Base-by-base conservation (phyloP, 1,139 yeast genomes). In the Candida sanyaensis region DNA sequence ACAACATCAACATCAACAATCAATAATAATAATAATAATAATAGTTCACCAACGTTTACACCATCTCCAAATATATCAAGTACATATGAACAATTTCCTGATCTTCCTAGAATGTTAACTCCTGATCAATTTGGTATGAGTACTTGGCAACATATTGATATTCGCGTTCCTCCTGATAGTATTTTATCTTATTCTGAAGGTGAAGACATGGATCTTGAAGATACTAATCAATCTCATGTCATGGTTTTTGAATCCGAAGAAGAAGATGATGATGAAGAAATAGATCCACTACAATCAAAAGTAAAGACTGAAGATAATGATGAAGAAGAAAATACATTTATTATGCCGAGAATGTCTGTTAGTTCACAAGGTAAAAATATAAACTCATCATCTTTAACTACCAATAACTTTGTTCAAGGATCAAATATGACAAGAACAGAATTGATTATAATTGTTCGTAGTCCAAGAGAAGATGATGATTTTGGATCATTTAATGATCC, bases 151-250 rank as follows among this genome's bases (percentile, higher is more conserved):
- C 26, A 37, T 27, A 37, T 37, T 12, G 31, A 37, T 17, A 13
- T 37, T 11, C 31, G 31, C 31, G 41, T n/a, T n/a, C 41, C 41
- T 24, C 41, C 41, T 23, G 41, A 37, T 27, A 37, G 41, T 13
- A 37, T 37, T 23, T 37, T 37, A 13, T 37, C 41, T 24, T 26
- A 26, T 26, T 37, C 41, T 3, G 41, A 37, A 27, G 41, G 41
- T 24, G 41, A 37, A 24, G 41, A 37, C 6, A 13, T 37, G 12
- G 41, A 37, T 12, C 31, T 37, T 3, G 41, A 37, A 21, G 38
- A 36, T 11, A 23, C 23, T 10, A n/a, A 36, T 24, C 28, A 26
- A 21, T 36, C 28, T 6, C 38, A 36, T 24, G 27, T 36, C 6
- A 36, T 36, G 38, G 38, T 36, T 7, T 36, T 36, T 36, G 38